Conservation (phyloP, 2,329 filamentous ascomycete genomes). For the Verticillium klebahnii region DNA sequence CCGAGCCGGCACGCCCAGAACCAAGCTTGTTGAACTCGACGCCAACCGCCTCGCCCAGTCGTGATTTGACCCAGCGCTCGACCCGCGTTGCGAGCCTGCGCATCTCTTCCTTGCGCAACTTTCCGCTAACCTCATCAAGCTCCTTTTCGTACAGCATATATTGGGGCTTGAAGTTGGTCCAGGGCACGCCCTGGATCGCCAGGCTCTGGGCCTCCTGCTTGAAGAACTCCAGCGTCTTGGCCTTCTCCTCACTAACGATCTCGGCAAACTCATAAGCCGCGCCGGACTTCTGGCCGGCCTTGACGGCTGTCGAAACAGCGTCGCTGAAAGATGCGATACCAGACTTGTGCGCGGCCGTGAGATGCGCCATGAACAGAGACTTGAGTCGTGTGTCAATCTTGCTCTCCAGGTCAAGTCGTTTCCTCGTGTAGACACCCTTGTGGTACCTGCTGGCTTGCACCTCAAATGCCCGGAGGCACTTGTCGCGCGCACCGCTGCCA, state of each 20-base stretch:
- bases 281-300: conserved; percentile 87
- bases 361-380: conserved; percentile 80
- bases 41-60: conserved; percentile 81
- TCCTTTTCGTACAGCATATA: conserved; percentile 81
- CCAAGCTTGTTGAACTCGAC: conserved; percentile 96
- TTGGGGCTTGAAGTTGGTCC: conserved; percentile 85
- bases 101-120: conserved; percentile 93
- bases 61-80: conserved; percentile 88
- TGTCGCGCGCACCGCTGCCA: conserved; percentile 67
- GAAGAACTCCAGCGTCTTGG: conserved; percentile 69
- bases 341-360: conserved; percentile 82
- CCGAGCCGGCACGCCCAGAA: conserved; percentile 76
- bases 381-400: conserved; percentile 90
- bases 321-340: conserved; percentile 83
- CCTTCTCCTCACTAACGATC: conserved; percentile 82
- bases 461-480: conserved; percentile 80
- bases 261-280: conserved; percentile 91
- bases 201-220: conserved; percentile 70
- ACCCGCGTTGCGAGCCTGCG: conserved; percentile 83
- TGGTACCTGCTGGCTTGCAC: conserved; percentile 90
- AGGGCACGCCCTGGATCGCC: conserved; percentile 72
- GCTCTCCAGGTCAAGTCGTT: conserved; percentile 75
- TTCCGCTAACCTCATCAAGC: conserved; percentile 79
- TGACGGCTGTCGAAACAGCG: conserved; percentile 80
- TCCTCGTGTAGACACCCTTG: conserved; percentile 88